Evolutionary conservation across 257 asterid genomes (phyloP).

Genomic region (Parsonsia alboflavescens): DNA sequence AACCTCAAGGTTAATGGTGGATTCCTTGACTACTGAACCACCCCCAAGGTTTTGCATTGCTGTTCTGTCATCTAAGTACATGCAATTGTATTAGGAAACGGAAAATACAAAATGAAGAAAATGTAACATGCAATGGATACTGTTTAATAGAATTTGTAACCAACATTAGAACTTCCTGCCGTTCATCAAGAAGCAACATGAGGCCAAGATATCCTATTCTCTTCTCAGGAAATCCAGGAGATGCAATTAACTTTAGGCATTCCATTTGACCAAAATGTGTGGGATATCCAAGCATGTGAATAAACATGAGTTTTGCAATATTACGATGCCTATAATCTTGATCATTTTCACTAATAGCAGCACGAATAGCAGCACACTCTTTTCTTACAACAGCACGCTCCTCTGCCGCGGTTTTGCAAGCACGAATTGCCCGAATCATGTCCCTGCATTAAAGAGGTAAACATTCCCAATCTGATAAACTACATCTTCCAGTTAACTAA

Average conservation of each 20-base stretch:
- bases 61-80: neutral
- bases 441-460: conserved; percentile 59
- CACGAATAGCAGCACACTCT: conserved; percentile 98
- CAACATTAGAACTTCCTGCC: conserved; percentile 98
- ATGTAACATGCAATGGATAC: conserved; percentile 40
- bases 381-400: conserved; percentile 96
- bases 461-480: neutral
- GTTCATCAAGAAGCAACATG: conserved; percentile 97
- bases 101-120: conserved; percentile 4
- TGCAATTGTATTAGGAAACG: neutral
- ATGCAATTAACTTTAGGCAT: conserved; percentile 88
- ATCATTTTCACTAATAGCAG: conserved; percentile 87
- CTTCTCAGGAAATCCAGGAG: conserved; percentile 98
- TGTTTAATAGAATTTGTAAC: conserved; percentile 98
- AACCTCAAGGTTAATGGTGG: neutral
- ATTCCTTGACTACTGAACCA: neutral
- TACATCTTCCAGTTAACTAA: conserved; percentile 4
- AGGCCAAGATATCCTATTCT: conserved; percentile 99
- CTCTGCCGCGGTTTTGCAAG: conserved; percentile 98
- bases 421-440: conserved; percentile 96
- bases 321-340: conserved; percentile 90
- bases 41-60: neutral
- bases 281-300: conserved; percentile 99
- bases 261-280: conserved; percentile 99
- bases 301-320: conserved; percentile 97